Percentiles rank a stretch among this genome's conserved stretches.
Evolutionary conservation across 352 stramenopile genomes (phyloP).

Genomic region (Thalassiosira livingstoniorum): DNA sequence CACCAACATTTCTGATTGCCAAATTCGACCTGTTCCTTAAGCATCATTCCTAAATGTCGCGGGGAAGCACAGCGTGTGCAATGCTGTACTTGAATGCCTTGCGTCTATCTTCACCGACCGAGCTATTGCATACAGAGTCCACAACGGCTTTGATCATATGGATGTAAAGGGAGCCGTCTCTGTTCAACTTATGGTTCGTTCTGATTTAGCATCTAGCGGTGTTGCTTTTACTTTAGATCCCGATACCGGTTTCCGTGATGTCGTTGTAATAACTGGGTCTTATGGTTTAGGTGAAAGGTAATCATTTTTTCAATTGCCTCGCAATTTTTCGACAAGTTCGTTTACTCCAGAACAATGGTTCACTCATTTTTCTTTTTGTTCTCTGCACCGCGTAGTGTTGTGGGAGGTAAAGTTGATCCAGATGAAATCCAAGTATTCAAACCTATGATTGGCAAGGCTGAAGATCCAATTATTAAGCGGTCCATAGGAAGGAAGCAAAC

Average conservation of each 20-base stretch:
- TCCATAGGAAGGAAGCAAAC: constrained; percentile 57
- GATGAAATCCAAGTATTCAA: constrained; percentile 59
- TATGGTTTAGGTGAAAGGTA: constrained; percentile 58
- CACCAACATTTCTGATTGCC: too few species aligned
- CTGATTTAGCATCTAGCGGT: constrained; percentile 45
- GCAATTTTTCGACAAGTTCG: too few species aligned
- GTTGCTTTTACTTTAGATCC: constrained; percentile 60
- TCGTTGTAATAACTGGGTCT: constrained; percentile 54
- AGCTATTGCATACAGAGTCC: constrained; percentile 59
- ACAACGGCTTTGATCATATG: constrained; percentile 62
- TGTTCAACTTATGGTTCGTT: constrained; percentile 59
- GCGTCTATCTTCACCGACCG: constrained; percentile 57
- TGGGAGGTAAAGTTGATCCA: constrained; percentile 56
- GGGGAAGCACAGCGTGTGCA: constrained; percentile 38
- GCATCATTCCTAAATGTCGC: constrained; percentile 56
- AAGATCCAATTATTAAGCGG: constrained; percentile 56
- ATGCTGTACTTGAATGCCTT: constrained; percentile 51
- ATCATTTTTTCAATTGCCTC: too few species aligned
- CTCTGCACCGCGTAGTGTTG: too few species aligned
- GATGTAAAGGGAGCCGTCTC: constrained; percentile 46
- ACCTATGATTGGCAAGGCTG: constrained; percentile 47
- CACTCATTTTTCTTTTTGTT: too few species aligned
- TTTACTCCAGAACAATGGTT: too few species aligned
- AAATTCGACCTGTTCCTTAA: too few species aligned
- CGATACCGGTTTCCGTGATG: constrained; percentile 46